Base-by-base conservation (phyloP, 225 moss, liverwort and hornwort genomes). In the Sphagnum tenellum region DNA sequence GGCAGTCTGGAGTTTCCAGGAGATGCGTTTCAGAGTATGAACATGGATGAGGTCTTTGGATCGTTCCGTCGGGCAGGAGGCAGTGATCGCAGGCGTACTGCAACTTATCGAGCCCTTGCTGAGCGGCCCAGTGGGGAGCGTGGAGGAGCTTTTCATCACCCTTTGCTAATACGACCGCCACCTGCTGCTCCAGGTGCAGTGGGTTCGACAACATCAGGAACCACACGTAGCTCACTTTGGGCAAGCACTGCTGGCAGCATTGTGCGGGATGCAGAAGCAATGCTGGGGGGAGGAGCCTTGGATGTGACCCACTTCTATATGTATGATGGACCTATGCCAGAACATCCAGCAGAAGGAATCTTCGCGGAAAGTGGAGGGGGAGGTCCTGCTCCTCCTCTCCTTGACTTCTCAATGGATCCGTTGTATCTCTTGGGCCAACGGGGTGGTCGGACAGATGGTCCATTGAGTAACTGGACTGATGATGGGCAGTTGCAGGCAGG, bases 241-340 rank as follows among this genome's bases (percentile, higher is more conserved):
- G 86, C 89, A 62, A 81, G 77, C n/a, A 82, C 87, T 63, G 29
- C 29, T 29, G 82, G 84, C 44, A 87, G 74, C 72, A 86, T 95
- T 13, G 88, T 86, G n/a, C 80, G 94, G 61, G 91, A 95, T 59
- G 84, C 94, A 50, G 94, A 95, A 73, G 87, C 87, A 7, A 88
- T 91, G 82, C 82, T 95, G 65, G 87, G 87, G 29, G 86, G 91
- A 49, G 82, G 89, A 62, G 80, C 88, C n/a, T 73, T 95, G 50
- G 94, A 95, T 79, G 91, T 95, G 8, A 89, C 94, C 66, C 94
- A 95, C 64, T 95, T 91, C 50, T 91, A 95, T 67, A 95, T 95
- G 94, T 95, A 91, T 68, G 94, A 91, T 59, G 72, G 85, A 5
- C 94, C 94, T 59, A 78, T 89, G 72, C 75, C 91, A 5, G 60